Conservation (phyloP, 371 early-diverging fungal genomes). For the Lichtheimia hyalospora region DNA sequence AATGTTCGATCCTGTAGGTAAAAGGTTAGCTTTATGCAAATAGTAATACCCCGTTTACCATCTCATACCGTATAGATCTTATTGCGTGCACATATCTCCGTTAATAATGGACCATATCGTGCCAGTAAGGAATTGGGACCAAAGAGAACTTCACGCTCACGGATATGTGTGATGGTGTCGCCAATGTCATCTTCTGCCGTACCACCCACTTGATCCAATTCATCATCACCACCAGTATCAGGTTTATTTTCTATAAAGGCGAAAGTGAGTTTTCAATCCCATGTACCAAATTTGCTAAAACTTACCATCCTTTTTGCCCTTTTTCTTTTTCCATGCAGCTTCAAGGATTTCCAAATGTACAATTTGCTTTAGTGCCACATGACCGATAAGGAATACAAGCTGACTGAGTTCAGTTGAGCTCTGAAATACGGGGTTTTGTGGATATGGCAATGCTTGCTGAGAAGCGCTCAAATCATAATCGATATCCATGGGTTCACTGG, state of each 20-base stretch:
- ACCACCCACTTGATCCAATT: conserved; percentile 89
- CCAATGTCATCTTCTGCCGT: conserved; percentile 94
- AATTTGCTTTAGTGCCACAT: conserved; percentile 93
- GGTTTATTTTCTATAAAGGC: neutral
- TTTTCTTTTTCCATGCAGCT: conserved; percentile 82
- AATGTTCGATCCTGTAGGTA: conserved; percentile 63
- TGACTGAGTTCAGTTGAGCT: conserved; percentile 78
- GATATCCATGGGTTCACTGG: conserved; percentile 21
- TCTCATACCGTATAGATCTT: conserved; percentile 71
- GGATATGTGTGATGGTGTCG: conserved; percentile 79
- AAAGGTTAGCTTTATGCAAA: too few species aligned
- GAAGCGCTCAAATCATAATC: conserved; percentile 37
- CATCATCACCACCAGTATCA: conserved; percentile 55
- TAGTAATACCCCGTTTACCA: neutral
- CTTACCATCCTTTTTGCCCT: conserved; percentile 29
- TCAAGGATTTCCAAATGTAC: conserved; percentile 92
- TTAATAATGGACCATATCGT: conserved; percentile 80
- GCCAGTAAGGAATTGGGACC: conserved; percentile 76
- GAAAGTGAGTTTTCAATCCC: too few species aligned
- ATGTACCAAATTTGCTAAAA: neutral
- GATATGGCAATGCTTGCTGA: conserved; percentile 20
- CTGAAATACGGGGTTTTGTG: conserved; percentile 35
- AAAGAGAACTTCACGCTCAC: conserved; percentile 90
- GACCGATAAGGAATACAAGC: conserved; percentile 90
- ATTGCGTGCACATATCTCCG: conserved; percentile 80